Base-by-base conservation (phyloP, 2,329 filamentous ascomycete species). In the Ophidiomyces ophidiicola region DNA sequence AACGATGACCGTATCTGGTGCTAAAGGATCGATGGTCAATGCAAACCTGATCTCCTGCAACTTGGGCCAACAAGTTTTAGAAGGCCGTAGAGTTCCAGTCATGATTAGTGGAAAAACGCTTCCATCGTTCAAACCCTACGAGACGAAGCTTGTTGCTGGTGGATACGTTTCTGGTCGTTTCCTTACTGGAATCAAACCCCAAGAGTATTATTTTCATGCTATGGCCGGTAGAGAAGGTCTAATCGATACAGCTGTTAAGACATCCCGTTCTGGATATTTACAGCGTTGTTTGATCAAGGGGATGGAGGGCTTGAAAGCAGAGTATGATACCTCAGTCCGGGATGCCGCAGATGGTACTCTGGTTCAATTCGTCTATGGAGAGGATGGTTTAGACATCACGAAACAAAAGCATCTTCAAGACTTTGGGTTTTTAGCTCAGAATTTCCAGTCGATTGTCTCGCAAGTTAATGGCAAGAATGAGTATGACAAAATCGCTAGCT, bases 121-220 rank as follows among this genome's bases (percentile, higher is more conserved):
- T 43, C 90, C 90, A 4, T 94, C 87, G 53, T 98, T 96, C 66
- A 82, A 78, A 53, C 82, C 87, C 1, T 96, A 82, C 53, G 90
- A 98, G 51, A 88, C 87, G 0, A 77, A 86, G 49, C 74, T 93
- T 5, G 74, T 86, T 50, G 90, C 90, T 36, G 87, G 87, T 53
- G 90, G 90, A 12, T 98, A 93, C 62, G 83, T 98, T 48, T 82
- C 83, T 35, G 85, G 92, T 55, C 85, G 90, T 58, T 98, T 98
- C 74, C 81, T 98, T 70, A 98, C 92, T 17, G 90, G 90, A 44
- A 90, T 98, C 45, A 78, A 88, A 39, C 90, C 90, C 3, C 90
- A 98, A 55, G 92, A 98, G 59, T 98, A 94, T 61, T 98, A 88
- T 60, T 98, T 98, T 69, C 90, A 98, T 73, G 86, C 92, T 61